Base-by-base conservation (phyloP, 2,329 filamentous ascomycete genomes). In the Colletotrichum tofieldiae region DNA sequence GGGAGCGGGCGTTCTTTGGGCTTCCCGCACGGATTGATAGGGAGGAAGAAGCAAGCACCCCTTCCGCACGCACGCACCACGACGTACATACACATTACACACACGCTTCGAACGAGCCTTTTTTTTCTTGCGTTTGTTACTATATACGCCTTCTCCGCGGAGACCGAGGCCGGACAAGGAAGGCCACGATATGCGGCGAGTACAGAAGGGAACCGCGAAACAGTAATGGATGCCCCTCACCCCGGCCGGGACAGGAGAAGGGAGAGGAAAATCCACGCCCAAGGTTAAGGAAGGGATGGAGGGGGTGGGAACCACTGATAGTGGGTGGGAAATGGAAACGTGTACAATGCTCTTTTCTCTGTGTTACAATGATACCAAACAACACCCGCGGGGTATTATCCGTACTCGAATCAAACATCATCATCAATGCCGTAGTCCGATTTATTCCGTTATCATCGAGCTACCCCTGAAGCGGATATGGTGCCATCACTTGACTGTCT, bases 1-100 rank as follows among this genome's bases (percentile, higher is more conserved):
- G 45, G 16, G 49, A 52, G 67, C 63, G 41, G 64, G 63, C 64
- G 64, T 67, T 67, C 9, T 61, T 37, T 52, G 55, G 47, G 20
- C 26, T 49, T 61, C 47, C 35, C 12, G 45, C 32, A 51, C 54
- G 59, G 41, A 56, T 43, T 26, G n/a, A 41, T 32, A 43, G 32
- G 39, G 47, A 35, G 23, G 60, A 51, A 26, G 29, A n/a, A 16
- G 32, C 9, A n/a, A 16, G 32, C 9, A 5, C n/a, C 39, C 52
- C 32, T 49, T 41, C 39, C 49, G 7, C 23, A 26, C 49, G 7
- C 49, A 45, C 32, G 2, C 49, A 8, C 49, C 7, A 51, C 29
- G 3, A 47, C 29, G 43, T 32, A 18, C 6, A 32, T 29, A 52
- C 49, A 11, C 26, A 51, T 29, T 11, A 11, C 20, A 47, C 43